A percentile compares a stretch with the other conserved stretches of the same genome.
Conservation (phyloP, 78 protist genomes). For the Tieghemostelium lacteum region DNA sequence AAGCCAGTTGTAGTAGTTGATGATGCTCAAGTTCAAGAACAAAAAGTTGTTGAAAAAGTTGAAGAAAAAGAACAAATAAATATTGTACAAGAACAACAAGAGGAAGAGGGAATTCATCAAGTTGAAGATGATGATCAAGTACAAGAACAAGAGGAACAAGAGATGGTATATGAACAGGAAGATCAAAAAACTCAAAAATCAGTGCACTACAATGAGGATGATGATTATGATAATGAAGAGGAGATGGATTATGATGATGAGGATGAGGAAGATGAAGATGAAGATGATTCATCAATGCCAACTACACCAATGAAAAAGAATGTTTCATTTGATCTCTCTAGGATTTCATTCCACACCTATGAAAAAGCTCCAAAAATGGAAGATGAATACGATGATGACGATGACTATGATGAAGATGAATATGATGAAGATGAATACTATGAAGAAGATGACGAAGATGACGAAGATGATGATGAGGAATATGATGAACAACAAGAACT, state of each 20-base stretch:
- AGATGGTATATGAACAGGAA: background rate
- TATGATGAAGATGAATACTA: constrained; percentile 21
- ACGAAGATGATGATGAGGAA: constrained; percentile 40
- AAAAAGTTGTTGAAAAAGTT: background rate
- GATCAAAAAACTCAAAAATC: too few species aligned
- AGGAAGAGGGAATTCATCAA: background rate
- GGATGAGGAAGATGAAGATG: constrained; percentile 37
- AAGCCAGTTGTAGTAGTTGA: too few species aligned
- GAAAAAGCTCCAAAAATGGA: constrained; percentile 15
- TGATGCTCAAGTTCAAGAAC: constrained; percentile 3
- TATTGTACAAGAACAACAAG: background rate
- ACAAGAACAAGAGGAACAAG: background rate
- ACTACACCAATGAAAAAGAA: constrained; percentile 28
- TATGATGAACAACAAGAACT: constrained; percentile 24
- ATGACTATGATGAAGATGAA: constrained; percentile 4
- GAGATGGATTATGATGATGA: background rate
- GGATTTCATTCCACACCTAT: constrained; percentile 7
- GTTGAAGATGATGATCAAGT: background rate
- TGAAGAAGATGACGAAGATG: constrained; percentile 57
- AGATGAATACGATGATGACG: constrained; percentile 28
- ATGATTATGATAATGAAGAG: background rate
- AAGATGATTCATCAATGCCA: background rate
- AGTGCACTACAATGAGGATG: too few species aligned
- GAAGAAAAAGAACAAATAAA: background rate
- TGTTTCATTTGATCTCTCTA: constrained; percentile 31